Base-by-base conservation (phyloP, 2,329 filamentous ascomycete species). In the Ophiocordyceps camponoti-rufipedis region DNA sequence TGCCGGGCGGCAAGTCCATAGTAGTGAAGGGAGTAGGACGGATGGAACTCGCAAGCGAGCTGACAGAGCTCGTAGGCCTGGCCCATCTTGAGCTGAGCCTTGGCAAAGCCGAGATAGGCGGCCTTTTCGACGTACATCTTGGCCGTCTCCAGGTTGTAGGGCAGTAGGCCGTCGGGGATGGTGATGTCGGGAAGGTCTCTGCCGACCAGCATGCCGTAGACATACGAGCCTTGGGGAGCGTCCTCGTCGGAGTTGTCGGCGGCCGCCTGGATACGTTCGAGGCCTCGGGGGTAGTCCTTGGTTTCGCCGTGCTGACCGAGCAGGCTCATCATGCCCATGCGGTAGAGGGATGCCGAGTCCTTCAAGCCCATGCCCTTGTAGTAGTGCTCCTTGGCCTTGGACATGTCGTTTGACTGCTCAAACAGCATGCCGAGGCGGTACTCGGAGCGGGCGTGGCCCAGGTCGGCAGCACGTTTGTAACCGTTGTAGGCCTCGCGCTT, bases 341-440 rank as follows among this genome's bases (percentile, higher is more conserved):
- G 80, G 65, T 88, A 76, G 48, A 69, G 82, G 5, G 87, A 88
- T 4, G 91, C 91, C 14, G 91, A 94, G 64, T 98, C 91, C 23
- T 80, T 79, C 53, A 80, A 68, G 44, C 78, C 74, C 44, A 91
- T 79, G 44, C 91, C 91, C 43, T 76, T 74, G 52, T 86, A 78
- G 63, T 96, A 98, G 62, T 96, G 88, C 56, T 82, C 80, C 56
- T 95, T 79, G 6, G 91, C 91, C 61, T 94, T 95, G 50, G 80
- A 74, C 48, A 87, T 81, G 56, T 98, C 89, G 57, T 94, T 94
- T 5, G 87, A 89, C 60, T 84, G 87, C 64, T 98, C 91, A 59
- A 88, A 96, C 47, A 95, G 82, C 89, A 96, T 98, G 50, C 91
- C 91, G 66, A 98, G 94, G 42, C 91, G 79, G 62, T 98, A 98